These are phyloP conservation scores for Martensiomyces pterosporus DNA, from an alignment of 192 early-diverging fungal species.

Conservation along the genomic window DNA sequence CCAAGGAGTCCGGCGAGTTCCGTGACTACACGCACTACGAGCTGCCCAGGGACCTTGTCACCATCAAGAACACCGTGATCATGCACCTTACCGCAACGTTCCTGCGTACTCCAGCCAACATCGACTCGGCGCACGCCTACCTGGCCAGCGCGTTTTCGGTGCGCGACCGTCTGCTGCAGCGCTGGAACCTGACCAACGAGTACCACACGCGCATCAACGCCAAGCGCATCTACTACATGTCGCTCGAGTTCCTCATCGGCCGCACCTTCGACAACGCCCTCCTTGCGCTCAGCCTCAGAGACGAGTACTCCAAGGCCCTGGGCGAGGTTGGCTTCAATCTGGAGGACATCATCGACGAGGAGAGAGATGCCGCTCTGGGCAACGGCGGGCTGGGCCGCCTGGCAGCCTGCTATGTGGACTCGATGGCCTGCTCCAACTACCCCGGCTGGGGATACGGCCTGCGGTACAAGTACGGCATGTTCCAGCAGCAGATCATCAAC, in stretches of 20 bases:
- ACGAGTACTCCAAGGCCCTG: slow-evolving; percentile 64
- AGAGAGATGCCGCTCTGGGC: slow-evolving; percentile 93
- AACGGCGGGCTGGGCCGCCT: slow-evolving; percentile 97
- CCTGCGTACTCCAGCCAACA: slow-evolving; percentile 81
- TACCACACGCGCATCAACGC: slow-evolving; percentile 66
- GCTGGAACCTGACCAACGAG: slow-evolving; percentile 95
- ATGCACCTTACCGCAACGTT: slow-evolving; percentile 88
- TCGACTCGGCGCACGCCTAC: slow-evolving; percentile 92
- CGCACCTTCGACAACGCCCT: slow-evolving; percentile 97
- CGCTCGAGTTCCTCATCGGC: slow-evolving; percentile 95
- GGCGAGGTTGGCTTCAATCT: slow-evolving; percentile 82
- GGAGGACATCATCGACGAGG: slow-evolving; percentile 91
- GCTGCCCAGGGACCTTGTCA: slow-evolving; percentile 57
- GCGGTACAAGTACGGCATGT: slow-evolving; percentile 98
- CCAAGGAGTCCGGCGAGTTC: slow-evolving; percentile 41
- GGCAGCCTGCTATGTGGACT: slow-evolving; percentile 98
- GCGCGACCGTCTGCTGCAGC: slow-evolving; percentile 87
- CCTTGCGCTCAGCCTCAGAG: slow-evolving; percentile 79
- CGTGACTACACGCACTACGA: slow-evolving; percentile 47
- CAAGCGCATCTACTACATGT: slow-evolving; percentile 97
- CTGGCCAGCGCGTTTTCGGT: slow-evolving; percentile 88
- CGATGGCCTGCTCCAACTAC: slow-evolving; percentile 87
- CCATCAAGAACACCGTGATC: slow-evolving; percentile 82
- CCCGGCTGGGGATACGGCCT: slow-evolving; percentile 98
- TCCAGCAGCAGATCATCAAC: slow-evolving; percentile 94